Base-by-base conservation (phyloP, 108 stramenopile genomes). In the Cyclotella atomus region DNA sequence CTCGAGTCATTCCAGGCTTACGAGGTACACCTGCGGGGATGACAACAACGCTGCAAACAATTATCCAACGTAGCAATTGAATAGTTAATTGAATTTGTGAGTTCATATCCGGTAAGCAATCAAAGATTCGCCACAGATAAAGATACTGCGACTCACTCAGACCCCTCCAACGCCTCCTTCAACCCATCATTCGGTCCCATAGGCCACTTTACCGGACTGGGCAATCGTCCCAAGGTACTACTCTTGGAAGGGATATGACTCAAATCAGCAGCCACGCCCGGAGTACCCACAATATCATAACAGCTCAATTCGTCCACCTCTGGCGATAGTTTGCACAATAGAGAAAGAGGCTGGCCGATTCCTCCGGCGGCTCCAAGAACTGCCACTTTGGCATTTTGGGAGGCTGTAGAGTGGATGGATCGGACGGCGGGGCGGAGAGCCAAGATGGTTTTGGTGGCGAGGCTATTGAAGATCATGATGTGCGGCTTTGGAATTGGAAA, bases 21-120 rank as follows among this genome's bases (percentile, higher is more conserved):
- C 99, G 88, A 10, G 99, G 99, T 44, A 99, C 99, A 27, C 98
- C 99, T 17, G 99, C 99, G 7, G 99, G 99, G 76, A 99, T 98
- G 36, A 99, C 97, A 57, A 99, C 98, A 29, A 98, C 91, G 55
- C 64, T 65, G 21, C 10, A 30, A 24, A 3, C 2, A 36, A 19
- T 19, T 1, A 59, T 59, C 1, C 10, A n/a, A n/a, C 24, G 52
- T 23, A 53, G 1, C 4, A 1, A 53, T 2, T 3, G 24, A 53
- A 53, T 3, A 20, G 52, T 12, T 20, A 23, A 10, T 1, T 23
- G 1, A 2, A 3, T 23, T 53, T 1, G 24, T 19, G 21, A 30
- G 54, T 9, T 25, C 16, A 16, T 12, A 7, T 32, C 15, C 20
- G 20, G 32, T 15, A 57, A 23, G 5, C 21, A 20, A 6, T 55